Evolutionary conservation across 352 stramenopile species (phyloP), one percentile per base, ranked within the genome.

Genomic region (Pythium dissotocum): DNA sequence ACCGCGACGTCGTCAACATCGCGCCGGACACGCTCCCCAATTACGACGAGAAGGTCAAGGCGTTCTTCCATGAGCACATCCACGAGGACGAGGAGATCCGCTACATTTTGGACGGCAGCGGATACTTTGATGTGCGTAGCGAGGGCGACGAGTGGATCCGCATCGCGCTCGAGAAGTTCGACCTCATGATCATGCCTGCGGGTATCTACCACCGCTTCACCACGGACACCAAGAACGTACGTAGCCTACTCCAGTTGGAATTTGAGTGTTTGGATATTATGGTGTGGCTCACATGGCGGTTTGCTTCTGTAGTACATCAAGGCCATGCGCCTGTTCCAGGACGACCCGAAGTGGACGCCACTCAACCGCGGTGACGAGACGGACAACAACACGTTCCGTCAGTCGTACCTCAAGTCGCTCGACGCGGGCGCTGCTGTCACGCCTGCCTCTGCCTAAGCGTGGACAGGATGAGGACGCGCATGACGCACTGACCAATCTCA

Each of bases 181-280:
- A 72, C 18, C 59, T 72, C 1, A 72, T 72, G 42, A 72, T 72
- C 53, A 67, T 72, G 59, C 66, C 66, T 4, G 59, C 66, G 0
- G 66, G 66, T 6, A 72, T 72, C 46, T 72, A 72, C 66, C 66
- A 72, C 59, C 66, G 66, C 26, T 72, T 72, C 54, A 72, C 66
- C 18, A 72, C 66, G 24, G 66, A 72, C 66, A 64, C 53, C n/a
- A 72, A 72, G 59, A 72, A 72, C 46, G 66, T 72, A 62, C 54
- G 66, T 53, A 16, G 8, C 16, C 18, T 32, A 9, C 3, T 14
- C 42, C 32, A 53, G 4, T 35, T 14, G 40, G 6, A 6, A 30
- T 28, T 0, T 53, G 28, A 30, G 16, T 24, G 12, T 44, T 14
- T 26, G 13, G 35, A 32, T 26, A 44, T 16, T 10, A n/a, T 16